phyloP scores from a whole-genome alignment of 1,284 basidiomycete genomes.

The Butyriboletus regius region DNA sequence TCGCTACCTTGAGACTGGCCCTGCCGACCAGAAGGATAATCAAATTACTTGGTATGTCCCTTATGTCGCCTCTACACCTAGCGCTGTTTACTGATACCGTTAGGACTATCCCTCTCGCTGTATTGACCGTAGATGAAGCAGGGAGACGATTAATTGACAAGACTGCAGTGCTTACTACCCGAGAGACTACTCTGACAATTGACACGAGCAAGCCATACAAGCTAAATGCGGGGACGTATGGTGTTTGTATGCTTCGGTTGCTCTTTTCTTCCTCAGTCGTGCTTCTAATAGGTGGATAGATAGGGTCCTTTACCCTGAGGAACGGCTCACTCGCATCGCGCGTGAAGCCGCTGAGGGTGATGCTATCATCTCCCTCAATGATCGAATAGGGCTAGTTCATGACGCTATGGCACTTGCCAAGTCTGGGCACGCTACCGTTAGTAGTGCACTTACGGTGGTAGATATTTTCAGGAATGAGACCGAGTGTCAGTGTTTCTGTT shows the following conservation, averaged over 20 bases:
- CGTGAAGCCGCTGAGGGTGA: slow-evolving; percentile 63
- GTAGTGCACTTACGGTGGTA: slow-evolving; percentile 68
- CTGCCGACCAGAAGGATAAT: slow-evolving; percentile 74
- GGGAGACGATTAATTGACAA: slow-evolving; percentile 62
- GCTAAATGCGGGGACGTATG: slow-evolving; percentile 82
- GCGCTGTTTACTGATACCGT: neutral
- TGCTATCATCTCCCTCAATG: slow-evolving; percentile 70
- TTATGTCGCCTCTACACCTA: neutral
- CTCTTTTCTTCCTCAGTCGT: neutral
- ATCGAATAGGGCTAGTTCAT: slow-evolving; percentile 79
- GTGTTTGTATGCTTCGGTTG: slow-evolving; percentile 64
- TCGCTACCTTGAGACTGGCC: slow-evolving; percentile 84
- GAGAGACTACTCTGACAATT: slow-evolving; percentile 64
- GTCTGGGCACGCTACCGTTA: slow-evolving; percentile 71
- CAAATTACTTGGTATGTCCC: slow-evolving; percentile 73
- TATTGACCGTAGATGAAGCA: slow-evolving; percentile 56
- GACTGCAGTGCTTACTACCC: slow-evolving; percentile 59
- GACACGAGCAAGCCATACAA: slow-evolving; percentile 72
- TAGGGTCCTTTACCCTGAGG: slow-evolving; percentile 81
- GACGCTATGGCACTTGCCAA: slow-evolving; percentile 76
- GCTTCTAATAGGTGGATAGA: slow-evolving; percentile 41
- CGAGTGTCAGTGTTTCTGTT: slow-evolving; percentile 52
- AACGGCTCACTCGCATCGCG: slow-evolving; percentile 74
- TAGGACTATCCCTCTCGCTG: slow-evolving; percentile 74
- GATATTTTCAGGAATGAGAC: slow-evolving; percentile 63